These are phyloP conservation scores for Curvularia sp. DNA, from an alignment of 2,329 filamentous ascomycete genomes.

Conservation along the genomic window DNA sequence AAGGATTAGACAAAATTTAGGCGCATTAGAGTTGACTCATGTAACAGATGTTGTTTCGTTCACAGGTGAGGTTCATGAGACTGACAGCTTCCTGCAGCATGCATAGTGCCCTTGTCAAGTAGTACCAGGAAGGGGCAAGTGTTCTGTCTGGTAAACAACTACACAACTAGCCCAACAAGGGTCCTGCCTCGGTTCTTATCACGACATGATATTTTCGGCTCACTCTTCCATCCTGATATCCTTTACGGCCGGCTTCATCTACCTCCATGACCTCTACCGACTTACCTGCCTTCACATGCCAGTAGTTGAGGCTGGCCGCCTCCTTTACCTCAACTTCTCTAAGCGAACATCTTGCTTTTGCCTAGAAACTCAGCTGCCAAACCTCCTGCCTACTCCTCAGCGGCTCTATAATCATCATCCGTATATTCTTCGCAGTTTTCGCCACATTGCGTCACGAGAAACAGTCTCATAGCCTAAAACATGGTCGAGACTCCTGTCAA, in stretches of 20 bases:
- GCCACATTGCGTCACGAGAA: background rate
- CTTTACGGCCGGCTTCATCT: slow-evolving; percentile 25
- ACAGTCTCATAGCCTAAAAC: background rate
- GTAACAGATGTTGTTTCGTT: background rate
- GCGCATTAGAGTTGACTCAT: background rate
- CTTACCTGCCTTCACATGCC: slow-evolving; percentile 5
- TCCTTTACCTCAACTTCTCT: slow-evolving; percentile 8
- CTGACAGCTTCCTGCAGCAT: background rate
- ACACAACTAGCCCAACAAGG: background rate
- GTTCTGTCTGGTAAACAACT: slow-evolving; percentile 3
- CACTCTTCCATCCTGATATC: slow-evolving; percentile 15
- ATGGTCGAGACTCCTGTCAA: slow-evolving; percentile 11
- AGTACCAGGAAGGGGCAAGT: slow-evolving; percentile 10
- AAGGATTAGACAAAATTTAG: background rate
- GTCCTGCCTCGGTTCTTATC: background rate
- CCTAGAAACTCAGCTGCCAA: background rate
- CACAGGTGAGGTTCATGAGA: background rate
- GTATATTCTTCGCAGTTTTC: too few species aligned
- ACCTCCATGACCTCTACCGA: background rate
- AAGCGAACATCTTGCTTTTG: background rate
- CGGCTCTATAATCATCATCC: background rate
- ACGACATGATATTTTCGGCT: slow-evolving; percentile 11
- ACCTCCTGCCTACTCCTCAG: background rate
- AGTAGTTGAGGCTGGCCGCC: slow-evolving; percentile 23
- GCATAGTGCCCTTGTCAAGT: background rate